Percentiles rank a stretch among this genome's conserved stretches.
These are phyloP conservation scores for Narthecium ossifragum DNA, from an alignment of 106 monocot genomes.

Conservation along the genomic window DNA sequence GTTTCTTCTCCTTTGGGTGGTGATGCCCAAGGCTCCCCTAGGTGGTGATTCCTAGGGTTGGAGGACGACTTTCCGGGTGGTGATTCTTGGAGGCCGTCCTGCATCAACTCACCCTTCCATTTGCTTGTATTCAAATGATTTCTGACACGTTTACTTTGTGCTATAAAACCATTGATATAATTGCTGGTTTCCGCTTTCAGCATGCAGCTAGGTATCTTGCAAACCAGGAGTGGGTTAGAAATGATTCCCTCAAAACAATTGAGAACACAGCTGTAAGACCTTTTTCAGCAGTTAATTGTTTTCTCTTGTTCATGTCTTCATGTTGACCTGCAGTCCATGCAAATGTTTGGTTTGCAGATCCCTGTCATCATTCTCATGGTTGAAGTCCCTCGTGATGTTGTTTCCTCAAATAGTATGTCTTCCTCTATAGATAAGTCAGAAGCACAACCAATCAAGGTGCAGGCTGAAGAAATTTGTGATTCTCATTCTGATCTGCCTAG, in stretches of 20 bases:
- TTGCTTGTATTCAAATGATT: no score
- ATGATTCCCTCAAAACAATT: conserved; percentile 94
- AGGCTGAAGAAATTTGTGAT: conserved; percentile 16
- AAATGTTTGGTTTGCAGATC: conserved; percentile 46
- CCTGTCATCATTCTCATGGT: conserved; percentile 94
- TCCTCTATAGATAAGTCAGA: conserved; percentile 26
- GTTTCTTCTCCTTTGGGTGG: no score
- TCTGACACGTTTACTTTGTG: no score
- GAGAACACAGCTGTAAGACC: conserved; percentile 89
- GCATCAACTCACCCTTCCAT: no score
- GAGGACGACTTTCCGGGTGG: no score
- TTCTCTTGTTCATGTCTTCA: not conserved
- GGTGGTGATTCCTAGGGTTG: no score
- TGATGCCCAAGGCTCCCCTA: no score
- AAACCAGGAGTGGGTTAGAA: conserved; percentile 99
- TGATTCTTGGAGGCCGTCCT: no score
- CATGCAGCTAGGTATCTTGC: conserved; percentile 96
- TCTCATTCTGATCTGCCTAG: conserved; percentile 12
- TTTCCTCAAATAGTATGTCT: conserved; percentile 35
- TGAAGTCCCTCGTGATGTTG: conserved; percentile 72
- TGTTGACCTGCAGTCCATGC: conserved; percentile 4
- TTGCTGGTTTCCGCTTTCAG: conserved; percentile 34
- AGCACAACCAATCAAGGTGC: conserved; percentile 15
- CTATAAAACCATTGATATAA: no score
- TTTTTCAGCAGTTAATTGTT: not conserved